Evolutionary conservation across 495 filamentous ascomycete species (phyloP).

Genomic region (Penicillium ochrochloron): DNA sequence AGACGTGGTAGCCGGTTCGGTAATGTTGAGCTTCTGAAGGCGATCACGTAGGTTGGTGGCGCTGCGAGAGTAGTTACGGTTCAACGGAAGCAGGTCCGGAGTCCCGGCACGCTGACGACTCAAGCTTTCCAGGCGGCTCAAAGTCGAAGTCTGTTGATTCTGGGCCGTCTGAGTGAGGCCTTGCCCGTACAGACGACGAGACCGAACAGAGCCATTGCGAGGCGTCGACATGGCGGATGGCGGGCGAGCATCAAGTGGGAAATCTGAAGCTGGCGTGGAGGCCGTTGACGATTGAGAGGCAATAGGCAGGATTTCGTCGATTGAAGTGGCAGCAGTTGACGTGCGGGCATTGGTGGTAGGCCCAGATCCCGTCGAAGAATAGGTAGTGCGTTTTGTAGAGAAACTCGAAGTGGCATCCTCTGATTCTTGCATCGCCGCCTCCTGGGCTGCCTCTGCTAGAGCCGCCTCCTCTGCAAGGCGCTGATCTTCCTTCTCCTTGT

Average conservation of each 20-base stretch:
- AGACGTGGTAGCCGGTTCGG: conserved; percentile 40
- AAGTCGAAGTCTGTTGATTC: conserved; percentile 76
- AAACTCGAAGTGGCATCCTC: conserved; percentile 64
- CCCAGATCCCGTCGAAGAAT: conserved; percentile 82
- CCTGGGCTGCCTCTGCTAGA: conserved; percentile 24
- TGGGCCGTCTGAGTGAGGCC: conserved; percentile 78
- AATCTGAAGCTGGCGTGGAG: conserved; percentile 27
- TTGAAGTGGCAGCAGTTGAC: conserved; percentile 91
- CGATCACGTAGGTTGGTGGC: conserved; percentile 60
- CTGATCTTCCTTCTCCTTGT: conserved; percentile 60
- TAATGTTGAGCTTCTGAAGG: conserved; percentile 54
- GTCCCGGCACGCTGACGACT: conserved; percentile 52
- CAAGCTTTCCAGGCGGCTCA: conserved; percentile 81
- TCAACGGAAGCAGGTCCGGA: conserved; percentile 43
- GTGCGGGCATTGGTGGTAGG: conserved; percentile 67
- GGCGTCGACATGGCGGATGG: conserved; percentile 32
- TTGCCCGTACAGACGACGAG: conserved; percentile 83
- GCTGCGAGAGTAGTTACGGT: conserved; percentile 55
- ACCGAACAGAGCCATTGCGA: conserved; percentile 63
- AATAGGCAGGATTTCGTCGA: conserved; percentile 72
- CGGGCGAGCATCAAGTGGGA: conserved; percentile 19
- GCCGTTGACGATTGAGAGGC: conserved; percentile 44
- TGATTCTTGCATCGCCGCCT: conserved; percentile 40
- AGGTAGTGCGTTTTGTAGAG: conserved; percentile 79
- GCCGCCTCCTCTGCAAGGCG: conserved; percentile 40